Base-by-base conservation (phyloP, 345 rosid species). In the Gossypium thurberi region DNA sequence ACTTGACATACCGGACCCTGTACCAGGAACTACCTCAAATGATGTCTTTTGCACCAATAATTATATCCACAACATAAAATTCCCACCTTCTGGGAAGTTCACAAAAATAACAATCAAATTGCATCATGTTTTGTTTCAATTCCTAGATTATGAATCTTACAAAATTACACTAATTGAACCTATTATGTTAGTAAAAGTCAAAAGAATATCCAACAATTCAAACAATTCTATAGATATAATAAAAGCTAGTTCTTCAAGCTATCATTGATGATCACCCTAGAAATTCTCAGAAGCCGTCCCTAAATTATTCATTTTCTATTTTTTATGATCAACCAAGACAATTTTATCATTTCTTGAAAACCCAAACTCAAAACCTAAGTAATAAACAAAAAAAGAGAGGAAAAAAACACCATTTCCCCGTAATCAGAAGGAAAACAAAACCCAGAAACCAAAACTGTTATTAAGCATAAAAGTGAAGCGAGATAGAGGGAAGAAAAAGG, bases 1-100 rank as follows among this genome's bases (percentile, higher is more conserved):
- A 68, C 72, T 18, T 58, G 70, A 75, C 62, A 58, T 28, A 68
- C 56, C 6, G 53, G 66, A 33, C 80, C 80, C 85, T 82, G 85
- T 69, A 58, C 71, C 44, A 61, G 25, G 59, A 56, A 17, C 60
- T 53, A 75, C 14, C 72, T 10, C 8, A 72, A 20, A 26, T 15
- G 51, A 42, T 14, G 8, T 47, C 17, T 44, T 58, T 62, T 53
- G 15, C 13, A 25, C 57, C 48, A 18, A 51, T 28, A 2, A 59
- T 26, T 20, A 70, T 23, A 74, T n/a, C 40, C 40, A 23, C 12
- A 58, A 78, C 46, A 33, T 13, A 8, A 73, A 18, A 51, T n/a
- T 50, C 28, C 3, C 46, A 21, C 6, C 26, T 59, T 55, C 15
- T 43, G 15, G n/a, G 10, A 20, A 55, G 42, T 46, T n/a, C 8